phyloP scores from a whole-genome alignment of 192 early-diverging fungal species.

The Thamnidium elegans region DNA sequence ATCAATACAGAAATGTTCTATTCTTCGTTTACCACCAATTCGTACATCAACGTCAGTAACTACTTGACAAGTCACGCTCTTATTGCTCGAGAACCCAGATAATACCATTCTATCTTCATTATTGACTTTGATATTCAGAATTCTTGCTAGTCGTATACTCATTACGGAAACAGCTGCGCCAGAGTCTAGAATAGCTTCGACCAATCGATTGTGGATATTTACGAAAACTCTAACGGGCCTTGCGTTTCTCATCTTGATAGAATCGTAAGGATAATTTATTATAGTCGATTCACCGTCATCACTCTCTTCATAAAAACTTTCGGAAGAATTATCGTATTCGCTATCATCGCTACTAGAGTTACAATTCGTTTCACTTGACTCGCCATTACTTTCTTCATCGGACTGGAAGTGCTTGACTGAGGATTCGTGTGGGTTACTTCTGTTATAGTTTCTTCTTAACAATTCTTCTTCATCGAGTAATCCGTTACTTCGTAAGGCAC shows the following conservation, averaged over 20 bases:
- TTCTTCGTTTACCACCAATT: background rate
- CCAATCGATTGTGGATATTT: background rate
- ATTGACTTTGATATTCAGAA: background rate
- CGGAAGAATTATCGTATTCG: too few relatives aligned
- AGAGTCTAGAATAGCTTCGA: background rate
- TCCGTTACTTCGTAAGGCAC: too few relatives aligned
- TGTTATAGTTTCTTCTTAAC: too few relatives aligned
- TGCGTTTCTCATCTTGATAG: background rate
- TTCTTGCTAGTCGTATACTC: background rate
- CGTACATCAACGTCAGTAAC: background rate
- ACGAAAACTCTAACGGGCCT: background rate
- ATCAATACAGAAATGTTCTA: background rate
- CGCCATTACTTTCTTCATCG: too few relatives aligned
- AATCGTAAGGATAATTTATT: background rate
- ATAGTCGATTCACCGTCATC: too few relatives aligned
- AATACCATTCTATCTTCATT: background rate
- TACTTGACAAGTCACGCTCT: background rate
- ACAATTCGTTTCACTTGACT: too few relatives aligned
- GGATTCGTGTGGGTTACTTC: too few relatives aligned
- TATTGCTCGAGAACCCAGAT: background rate
- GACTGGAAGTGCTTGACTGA: too few relatives aligned
- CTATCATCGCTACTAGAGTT: too few relatives aligned
- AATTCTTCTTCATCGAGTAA: too few relatives aligned
- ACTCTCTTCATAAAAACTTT: too few relatives aligned
- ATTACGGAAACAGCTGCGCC: conserved; percentile 8